These are phyloP conservation scores for Scleromitrula shiraiana DNA, from an alignment of 2,329 filamentous ascomycete species.

Conservation along the genomic window DNA sequence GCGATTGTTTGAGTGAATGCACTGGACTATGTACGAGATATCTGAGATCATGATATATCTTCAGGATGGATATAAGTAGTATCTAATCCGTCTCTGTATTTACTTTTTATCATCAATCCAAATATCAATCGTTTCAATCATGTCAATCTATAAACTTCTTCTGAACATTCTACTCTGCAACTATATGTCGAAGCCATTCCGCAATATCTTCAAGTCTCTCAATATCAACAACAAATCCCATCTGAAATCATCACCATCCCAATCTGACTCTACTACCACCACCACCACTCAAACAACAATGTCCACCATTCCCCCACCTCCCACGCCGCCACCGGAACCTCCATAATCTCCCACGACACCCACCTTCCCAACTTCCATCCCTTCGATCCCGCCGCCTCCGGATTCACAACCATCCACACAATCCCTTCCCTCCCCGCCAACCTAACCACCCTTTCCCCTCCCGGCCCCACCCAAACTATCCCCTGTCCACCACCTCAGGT, in stretches of 20 bases:
- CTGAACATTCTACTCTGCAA: background rate
- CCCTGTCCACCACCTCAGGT: slow-evolving; percentile 33
- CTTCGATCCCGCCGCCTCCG: slow-evolving; percentile 27
- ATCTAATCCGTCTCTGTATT: background rate
- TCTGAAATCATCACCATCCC: background rate
- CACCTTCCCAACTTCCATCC: slow-evolving; percentile 25
- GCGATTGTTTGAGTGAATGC: no score
- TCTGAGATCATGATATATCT: no score
- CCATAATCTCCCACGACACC: slow-evolving; percentile 29
- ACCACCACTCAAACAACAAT: background rate
- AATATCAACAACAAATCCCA: background rate
- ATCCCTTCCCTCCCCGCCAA: slow-evolving; percentile 28
- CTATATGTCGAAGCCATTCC: background rate
- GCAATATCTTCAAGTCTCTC: background rate
- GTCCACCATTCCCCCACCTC: slow-evolving; percentile 16
- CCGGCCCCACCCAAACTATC: background rate
- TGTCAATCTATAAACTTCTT: background rate
- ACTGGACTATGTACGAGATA: no score
- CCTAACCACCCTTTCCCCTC: slow-evolving; percentile 14
- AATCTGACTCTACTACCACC: background rate
- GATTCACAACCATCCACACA: slow-evolving; percentile 30
- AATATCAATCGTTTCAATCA: background rate
- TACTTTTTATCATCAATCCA: background rate
- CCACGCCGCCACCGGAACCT: slow-evolving; percentile 27
- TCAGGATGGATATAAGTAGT: background rate